Percentiles rank a stretch among this genome's conserved stretches.
phyloP scores from a whole-genome alignment of 192 early-diverging fungal species.

The Coemansia sp. region DNA sequence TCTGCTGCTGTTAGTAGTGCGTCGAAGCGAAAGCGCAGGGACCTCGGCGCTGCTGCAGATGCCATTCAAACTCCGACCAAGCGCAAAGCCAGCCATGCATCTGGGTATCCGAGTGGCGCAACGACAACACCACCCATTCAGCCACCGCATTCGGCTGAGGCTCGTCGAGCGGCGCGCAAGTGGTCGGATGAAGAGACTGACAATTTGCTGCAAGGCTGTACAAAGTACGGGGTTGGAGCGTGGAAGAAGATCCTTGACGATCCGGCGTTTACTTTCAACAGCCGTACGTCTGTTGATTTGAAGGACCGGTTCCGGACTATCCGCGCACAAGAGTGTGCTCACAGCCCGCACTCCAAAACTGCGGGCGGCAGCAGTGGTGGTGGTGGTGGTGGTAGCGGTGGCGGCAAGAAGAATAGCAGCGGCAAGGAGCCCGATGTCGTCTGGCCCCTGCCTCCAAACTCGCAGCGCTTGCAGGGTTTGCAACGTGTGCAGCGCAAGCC shows the following conservation, averaged over 20 bases:
- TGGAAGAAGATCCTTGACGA: slow-evolving; percentile 59
- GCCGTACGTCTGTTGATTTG: slow-evolving; percentile 53
- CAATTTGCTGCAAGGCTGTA: slow-evolving; percentile 43
- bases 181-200: slow-evolving; percentile 55
- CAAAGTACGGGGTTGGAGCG: slow-evolving; percentile 53
- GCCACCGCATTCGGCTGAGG: slow-evolving; percentile 11
- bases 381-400: neutral
- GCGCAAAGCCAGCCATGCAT: slow-evolving; percentile 33
- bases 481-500: slow-evolving; percentile 56
- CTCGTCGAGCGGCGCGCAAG: slow-evolving; percentile 47
- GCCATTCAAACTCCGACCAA: slow-evolving; percentile 21
- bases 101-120: slow-evolving; percentile 5
- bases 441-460: slow-evolving; percentile 54
- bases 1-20: neutral
- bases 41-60: slow-evolving; percentile 1
- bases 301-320: slow-evolving; percentile 58
- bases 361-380: slow-evolving; percentile 27
- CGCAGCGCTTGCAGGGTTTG: slow-evolving; percentile 53
- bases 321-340: slow-evolving; percentile 54
- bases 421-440: slow-evolving; percentile 55
- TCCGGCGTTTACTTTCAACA: slow-evolving; percentile 48
- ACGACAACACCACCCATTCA: neutral
- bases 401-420: slow-evolving; percentile 2
- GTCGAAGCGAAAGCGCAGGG: slow-evolving; percentile 45
- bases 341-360: slow-evolving; percentile 29